These are phyloP conservation scores for Fonsecaea multimorphosa DNA, from an alignment of 2,329 filamentous ascomycete species.

Conservation along the genomic window DNA sequence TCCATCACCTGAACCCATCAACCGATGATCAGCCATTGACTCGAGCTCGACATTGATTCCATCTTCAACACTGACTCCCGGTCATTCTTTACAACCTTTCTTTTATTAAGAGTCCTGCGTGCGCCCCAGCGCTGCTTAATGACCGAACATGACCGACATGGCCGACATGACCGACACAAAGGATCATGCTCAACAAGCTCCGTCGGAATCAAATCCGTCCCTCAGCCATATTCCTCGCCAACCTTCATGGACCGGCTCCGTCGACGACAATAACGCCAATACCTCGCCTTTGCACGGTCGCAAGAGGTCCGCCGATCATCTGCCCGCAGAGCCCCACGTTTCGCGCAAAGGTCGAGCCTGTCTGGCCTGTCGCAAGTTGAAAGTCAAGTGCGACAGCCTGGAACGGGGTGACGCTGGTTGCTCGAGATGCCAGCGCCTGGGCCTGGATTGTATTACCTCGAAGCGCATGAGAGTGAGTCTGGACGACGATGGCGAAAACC, in stretches of 20 bases:
- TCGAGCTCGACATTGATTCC: neutral
- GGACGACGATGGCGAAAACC: conserved; percentile 36
- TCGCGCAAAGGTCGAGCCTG: conserved; percentile 40
- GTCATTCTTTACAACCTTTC: neutral
- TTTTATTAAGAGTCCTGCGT: neutral
- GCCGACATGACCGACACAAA: conserved; percentile 22
- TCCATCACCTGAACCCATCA: too few relatives aligned
- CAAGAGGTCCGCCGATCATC: conserved; percentile 36
- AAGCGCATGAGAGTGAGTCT: conserved; percentile 37
- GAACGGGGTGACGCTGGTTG: conserved; percentile 38
- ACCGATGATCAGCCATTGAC: neutral
- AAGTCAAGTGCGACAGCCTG: conserved; percentile 40
- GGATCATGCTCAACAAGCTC: conserved; percentile 18
- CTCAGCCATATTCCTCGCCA: conserved; percentile 20
- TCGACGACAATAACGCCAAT: conserved; percentile 18
- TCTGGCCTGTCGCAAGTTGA: conserved; percentile 39
- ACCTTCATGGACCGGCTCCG: conserved; percentile 30
- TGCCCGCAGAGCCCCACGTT: conserved; percentile 32
- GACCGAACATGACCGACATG: conserved; percentile 19
- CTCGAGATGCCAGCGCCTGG: conserved; percentile 39
- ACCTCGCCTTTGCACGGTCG: conserved; percentile 24
- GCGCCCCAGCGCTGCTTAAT: neutral
- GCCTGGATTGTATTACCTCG: conserved; percentile 39
- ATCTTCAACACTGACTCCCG: neutral
- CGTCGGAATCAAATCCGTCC: conserved; percentile 25